Evolutionary conservation across 2,329 filamentous ascomycete genomes (phyloP), one percentile per base, ranked within the genome.

Genomic region (Nannizzia gypsea): DNA sequence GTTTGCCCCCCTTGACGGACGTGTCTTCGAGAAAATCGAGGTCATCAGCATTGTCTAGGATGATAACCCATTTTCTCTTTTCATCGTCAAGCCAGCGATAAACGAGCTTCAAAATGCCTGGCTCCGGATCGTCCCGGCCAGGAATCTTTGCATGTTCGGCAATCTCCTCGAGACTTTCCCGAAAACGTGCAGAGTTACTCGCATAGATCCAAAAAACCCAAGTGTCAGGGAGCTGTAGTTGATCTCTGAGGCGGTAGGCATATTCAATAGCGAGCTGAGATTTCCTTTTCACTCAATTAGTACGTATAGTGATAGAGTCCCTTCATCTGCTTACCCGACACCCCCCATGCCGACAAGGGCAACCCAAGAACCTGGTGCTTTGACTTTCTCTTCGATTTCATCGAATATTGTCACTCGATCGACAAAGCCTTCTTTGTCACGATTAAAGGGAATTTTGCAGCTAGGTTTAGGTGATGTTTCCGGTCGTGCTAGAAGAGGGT

Each of bases 261-360:
- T 68, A 57, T 28, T 70, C 66, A 13, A 72, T 59, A 1, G 63
- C 65, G 17, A 72, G 57, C 20, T 71, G 68, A 0, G 70, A 67
- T 55, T 72, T 72, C 1, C 71, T 66, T 31, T 38, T 3, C 2
- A 36, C 17, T 26, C 61, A 28, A 8, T 59, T 36, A 26, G 44
- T 42, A 28, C 55, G 34, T 26, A 6, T 40, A 17, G 38, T 34
- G 46, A n/a, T 3, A 34, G 3, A n/a, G 20, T 34, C 20, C 28
- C 1, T 4, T 50, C 20, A 8, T 3, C 40, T 46, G 52, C 60
- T 67, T 73, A 68, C 65, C 73, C 63, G 40, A 72, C 65, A 15
- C 73, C 71, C 3, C 72, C 73, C 1, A 74, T 59, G n/a, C 73
- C 72, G 0, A 70, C 64, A 6, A 74, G 66, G 1, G 70, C 70